Base-by-base conservation (phyloP, 2,329 filamentous ascomycete species). In the Fusarium xylarioides region DNA sequence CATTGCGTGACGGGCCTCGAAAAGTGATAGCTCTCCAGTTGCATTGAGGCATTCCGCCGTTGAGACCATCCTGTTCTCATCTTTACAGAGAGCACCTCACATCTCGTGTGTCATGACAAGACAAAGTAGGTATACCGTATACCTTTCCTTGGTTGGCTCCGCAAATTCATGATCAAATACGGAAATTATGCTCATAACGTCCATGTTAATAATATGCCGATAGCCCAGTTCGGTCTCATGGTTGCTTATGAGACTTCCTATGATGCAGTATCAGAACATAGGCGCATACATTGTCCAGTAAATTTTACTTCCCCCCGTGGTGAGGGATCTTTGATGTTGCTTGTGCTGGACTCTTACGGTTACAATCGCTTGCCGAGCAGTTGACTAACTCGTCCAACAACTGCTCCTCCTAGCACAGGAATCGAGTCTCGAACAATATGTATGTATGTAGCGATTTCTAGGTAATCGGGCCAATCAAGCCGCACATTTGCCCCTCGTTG, bases 381-480 rank as follows among this genome's bases (percentile, higher is more conserved):
- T 26, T 49, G 46, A 11, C 49, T 11, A 50, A 30, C 32, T 34
- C 43, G 28, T 46, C 34, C 26, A 43, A 21, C 28, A 23, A 49
- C 44, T 65, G 60, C 53, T 54, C 59, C 63, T 63, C 55, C 59
- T 15, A n/a, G 60, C n/a, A 49, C 26, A 23, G 23, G 35, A 70
- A 42, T 52, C 32, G 55, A 58, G 32, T 46, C 49, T 62, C 35
- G 53, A 70, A 30, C 50, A 37, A 23, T 18, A 19, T 26, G 18
- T n/a, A 19, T 26, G 18, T n/a, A 30, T n/a, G 8, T 18, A 50
- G 53, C 44, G 65, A 28, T 61, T 42, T 53, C 61, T 59, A 46
- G 58, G 32, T 23, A 52, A 71, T 69, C 52, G 53, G 42, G 9
- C 66, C 46, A 67, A 70, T 65, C 58, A 65, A 11, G 21, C 34